Evolutionary conservation across 768 basidiomycete species (phyloP).

Genomic region (Kwoniella dendrophila): DNA sequence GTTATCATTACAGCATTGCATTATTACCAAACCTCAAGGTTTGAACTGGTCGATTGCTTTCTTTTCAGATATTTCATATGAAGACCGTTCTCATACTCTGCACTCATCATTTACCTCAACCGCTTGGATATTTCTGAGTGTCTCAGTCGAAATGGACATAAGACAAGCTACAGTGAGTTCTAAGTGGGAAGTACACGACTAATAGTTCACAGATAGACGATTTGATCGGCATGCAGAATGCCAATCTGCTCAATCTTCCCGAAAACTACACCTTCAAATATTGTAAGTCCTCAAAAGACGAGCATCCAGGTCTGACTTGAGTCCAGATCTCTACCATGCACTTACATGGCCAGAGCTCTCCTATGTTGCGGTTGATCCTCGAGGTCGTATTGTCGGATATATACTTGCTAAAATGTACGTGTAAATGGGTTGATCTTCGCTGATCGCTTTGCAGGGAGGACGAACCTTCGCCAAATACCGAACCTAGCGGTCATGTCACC

Average conservation of each 20-base stretch:
- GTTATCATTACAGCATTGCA: no score
- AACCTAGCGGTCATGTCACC: slow-evolving; percentile 85
- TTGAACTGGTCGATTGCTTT: no score
- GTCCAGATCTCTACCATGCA: slow-evolving; percentile 78
- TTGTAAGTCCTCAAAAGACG: slow-evolving; percentile 59
- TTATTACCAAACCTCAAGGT: no score
- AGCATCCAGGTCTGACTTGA: not conserved
- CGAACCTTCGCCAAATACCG: slow-evolving; percentile 61
- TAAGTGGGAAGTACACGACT: not conserved
- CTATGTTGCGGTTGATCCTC: slow-evolving; percentile 86
- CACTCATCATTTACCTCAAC: not conserved
- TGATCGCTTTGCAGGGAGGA: slow-evolving; percentile 59
- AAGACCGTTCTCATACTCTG: no score
- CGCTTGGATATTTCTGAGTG: not conserved
- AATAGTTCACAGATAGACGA: slow-evolving; percentile 69
- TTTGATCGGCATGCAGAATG: slow-evolving; percentile 87
- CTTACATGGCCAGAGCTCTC: slow-evolving; percentile 93
- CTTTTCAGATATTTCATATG: no score
- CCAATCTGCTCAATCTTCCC: slow-evolving; percentile 88
- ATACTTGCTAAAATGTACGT: slow-evolving; percentile 91
- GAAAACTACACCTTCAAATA: slow-evolving; percentile 76
- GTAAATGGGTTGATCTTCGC: not conserved
- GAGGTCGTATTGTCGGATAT: slow-evolving; percentile 89
- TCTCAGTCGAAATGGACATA: slow-evolving; percentile 55
- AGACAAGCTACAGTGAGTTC: slow-evolving; percentile 56